Evolutionary conservation across 306 rosid species (phyloP).

Genomic region (Prunus padus): DNA sequence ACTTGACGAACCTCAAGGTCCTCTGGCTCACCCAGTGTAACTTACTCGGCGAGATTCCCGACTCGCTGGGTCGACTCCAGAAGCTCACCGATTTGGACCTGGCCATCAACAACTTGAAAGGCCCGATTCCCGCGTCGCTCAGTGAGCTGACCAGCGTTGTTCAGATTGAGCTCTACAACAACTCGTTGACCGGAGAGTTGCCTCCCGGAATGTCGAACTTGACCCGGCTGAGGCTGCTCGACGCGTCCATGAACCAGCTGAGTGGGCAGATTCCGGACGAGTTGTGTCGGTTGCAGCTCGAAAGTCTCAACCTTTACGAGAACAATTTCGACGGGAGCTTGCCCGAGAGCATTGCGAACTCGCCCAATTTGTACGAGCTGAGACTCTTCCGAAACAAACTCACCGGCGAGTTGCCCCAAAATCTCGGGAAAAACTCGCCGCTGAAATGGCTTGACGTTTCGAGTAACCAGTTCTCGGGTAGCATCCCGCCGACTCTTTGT

Average conservation of each 20-base stretch:
- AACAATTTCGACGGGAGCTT: constrained; percentile 59
- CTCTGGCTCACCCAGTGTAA: constrained; percentile 72
- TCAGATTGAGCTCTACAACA: constrained; percentile 83
- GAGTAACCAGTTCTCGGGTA: constrained; percentile 54
- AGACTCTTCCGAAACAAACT: constrained; percentile 58
- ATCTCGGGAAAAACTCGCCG: constrained; percentile 62
- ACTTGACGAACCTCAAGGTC: constrained; percentile 54
- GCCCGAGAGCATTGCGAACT: constrained; percentile 61
- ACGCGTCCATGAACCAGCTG: constrained; percentile 70
- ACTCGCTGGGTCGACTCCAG: constrained; percentile 51
- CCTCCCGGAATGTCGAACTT: constrained; percentile 70
- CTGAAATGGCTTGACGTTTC: constrained; percentile 69
- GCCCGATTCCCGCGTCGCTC: constrained; percentile 57
- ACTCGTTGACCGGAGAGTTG: constrained; percentile 64
- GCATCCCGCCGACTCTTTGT: constrained; percentile 60
- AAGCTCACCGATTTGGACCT: constrained; percentile 60
- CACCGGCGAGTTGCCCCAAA: constrained; percentile 57
- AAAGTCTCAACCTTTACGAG: constrained; percentile 76
- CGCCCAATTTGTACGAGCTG: constrained; percentile 57
- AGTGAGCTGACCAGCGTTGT: constrained; percentile 37
- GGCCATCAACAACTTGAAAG: constrained; percentile 51
- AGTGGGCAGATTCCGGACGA: constrained; percentile 65
- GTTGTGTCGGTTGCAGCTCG: constrained; percentile 54
- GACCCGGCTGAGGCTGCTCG: constrained; percentile 56
- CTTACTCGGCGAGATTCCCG: constrained; percentile 67